Base-by-base conservation (phyloP, 495 filamentous ascomycete genomes). In the Cercophora scortea region DNA sequence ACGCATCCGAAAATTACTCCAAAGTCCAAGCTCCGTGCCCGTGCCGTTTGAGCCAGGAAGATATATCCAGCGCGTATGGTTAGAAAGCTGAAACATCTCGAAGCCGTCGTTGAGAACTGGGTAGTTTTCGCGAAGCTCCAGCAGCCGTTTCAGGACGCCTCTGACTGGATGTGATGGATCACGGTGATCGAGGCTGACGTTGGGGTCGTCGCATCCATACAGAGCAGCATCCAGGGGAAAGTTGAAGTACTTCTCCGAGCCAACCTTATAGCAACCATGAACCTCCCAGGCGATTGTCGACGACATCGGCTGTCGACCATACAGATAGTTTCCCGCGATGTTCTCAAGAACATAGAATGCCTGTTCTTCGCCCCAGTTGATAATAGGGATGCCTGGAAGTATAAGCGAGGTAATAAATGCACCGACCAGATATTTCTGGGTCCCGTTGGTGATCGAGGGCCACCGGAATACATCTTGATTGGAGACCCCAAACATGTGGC, bases 391-490 rank as follows among this genome's bases (percentile, higher is more conserved):
- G 5, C 84, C 84, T 3, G 84, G 84, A 61, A 87, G 69, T 35
- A 79, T 68, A 13, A 87, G 55, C 11, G 81, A 84, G 2, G 78
- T 81, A 49, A 87, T 79, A 54, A 83, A 84, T 0, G 76, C 59
- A 13, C 76, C 84, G 0, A 88, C 62, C 9, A 87, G 61, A 57
- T 79, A 75, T 47, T 79, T 74, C 53, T 85, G 72, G 2, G 81
- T 77, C 9, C 84, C 84, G 48, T 79, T 74, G 15, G 72, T 66
- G 41, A 88, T 71, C 1, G 79, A 71, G 16, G 84, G 84, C 84
- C 84, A 88, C 1, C 84, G 47, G 59, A 88, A 85, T 1, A 87
- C 81, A 58, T 87, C 83, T 62, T 87, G 83, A 54, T 86, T 86
- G 6, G 80, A 83, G 4, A 72, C 72, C 19, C 85, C 85, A 51